phyloP scores from a whole-genome alignment of 352 stramenopile species.

The Globisporangium nodosum region DNA sequence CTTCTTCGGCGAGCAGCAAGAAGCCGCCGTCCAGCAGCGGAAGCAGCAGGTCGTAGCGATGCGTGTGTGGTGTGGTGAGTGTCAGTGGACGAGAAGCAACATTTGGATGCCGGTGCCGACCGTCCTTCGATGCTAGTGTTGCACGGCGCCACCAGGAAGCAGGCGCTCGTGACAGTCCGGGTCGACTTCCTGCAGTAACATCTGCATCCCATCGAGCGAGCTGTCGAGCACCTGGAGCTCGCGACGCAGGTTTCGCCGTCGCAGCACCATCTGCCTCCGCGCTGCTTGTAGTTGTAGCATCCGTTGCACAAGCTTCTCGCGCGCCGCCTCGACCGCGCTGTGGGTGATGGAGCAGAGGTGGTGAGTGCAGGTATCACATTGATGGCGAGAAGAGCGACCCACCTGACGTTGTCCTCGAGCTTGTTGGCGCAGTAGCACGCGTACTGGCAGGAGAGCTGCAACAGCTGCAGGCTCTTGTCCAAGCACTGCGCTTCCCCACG shows the following conservation, averaged over 20 bases:
- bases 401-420: constrained; percentile 34
- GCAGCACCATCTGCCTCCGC: constrained; percentile 5
- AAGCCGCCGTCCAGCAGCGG: constrained; percentile 8
- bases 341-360: too few relatives aligned
- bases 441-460: constrained; percentile 70
- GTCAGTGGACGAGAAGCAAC: not conserved
- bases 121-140: too few relatives aligned
- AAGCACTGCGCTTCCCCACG: constrained; percentile 3
- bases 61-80: not conserved
- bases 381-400: not conserved
- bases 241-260: constrained; percentile 19
- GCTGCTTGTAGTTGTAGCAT: constrained; percentile 9
- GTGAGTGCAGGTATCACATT: not conserved
- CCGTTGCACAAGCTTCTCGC: constrained; percentile 2
- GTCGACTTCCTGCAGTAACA: constrained; percentile 38
- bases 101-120: not conserved
- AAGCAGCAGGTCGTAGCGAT: constrained; percentile 7
- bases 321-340: constrained; percentile 9
- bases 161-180: constrained; percentile 16
- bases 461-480: constrained; percentile 26
- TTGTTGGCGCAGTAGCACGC: constrained; percentile 29
- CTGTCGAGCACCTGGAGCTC: constrained; percentile 30
- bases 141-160: not conserved
- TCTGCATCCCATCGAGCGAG: constrained; percentile 31
- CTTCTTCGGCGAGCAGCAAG: constrained; percentile 9